These are phyloP conservation scores for Ogataea naganishii DNA, from an alignment of 805 yeast genomes.

Conservation along the genomic window DNA sequence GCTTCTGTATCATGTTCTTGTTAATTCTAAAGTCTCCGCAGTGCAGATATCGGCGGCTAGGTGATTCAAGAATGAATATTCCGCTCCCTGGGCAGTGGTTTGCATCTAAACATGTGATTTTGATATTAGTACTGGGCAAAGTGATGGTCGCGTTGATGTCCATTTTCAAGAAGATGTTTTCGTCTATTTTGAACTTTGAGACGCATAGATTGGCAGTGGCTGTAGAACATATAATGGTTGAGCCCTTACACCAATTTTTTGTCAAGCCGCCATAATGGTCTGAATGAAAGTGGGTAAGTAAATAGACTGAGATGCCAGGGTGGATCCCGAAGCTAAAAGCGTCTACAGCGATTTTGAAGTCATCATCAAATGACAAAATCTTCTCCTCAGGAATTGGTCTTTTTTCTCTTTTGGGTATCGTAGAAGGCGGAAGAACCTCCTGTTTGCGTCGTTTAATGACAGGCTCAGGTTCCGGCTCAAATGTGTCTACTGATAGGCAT, in stretches of 20 bases:
- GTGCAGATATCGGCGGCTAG: conserved; percentile 44
- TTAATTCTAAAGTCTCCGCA: conserved; percentile 91
- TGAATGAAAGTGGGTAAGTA: conserved; percentile 80
- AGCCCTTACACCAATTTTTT: conserved; percentile 66
- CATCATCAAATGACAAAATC: conserved; percentile 32
- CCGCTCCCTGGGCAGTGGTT: conserved; percentile 97
- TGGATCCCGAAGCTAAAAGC: conserved; percentile 49
- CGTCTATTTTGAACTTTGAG: conserved; percentile 45
- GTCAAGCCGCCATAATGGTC: conserved; percentile 90
- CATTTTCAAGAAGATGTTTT: conserved; percentile 29
- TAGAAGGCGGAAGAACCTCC: too few species aligned
- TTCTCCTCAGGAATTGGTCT: conserved; percentile 47
- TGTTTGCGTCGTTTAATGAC: too few species aligned
- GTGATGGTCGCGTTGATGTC: conserved; percentile 33
- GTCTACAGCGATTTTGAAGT: conserved; percentile 47
- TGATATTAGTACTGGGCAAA: conserved; percentile 31
- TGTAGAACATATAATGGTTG: conserved; percentile 57
- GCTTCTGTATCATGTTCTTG: conserved; percentile 35
- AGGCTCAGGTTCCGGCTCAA: too few species aligned
- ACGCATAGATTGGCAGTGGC: conserved; percentile 55
- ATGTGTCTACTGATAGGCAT: too few species aligned
- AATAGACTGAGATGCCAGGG: conserved; percentile 39
- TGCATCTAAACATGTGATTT: conserved; percentile 67
- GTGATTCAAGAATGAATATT: conserved; percentile 59
- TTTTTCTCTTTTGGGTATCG: conserved; percentile 14